A percentile compares a stretch with the other conserved stretches of the same genome.
Conservation (phyloP, 805 yeast species). For the Metschnikowia rubicola region DNA sequence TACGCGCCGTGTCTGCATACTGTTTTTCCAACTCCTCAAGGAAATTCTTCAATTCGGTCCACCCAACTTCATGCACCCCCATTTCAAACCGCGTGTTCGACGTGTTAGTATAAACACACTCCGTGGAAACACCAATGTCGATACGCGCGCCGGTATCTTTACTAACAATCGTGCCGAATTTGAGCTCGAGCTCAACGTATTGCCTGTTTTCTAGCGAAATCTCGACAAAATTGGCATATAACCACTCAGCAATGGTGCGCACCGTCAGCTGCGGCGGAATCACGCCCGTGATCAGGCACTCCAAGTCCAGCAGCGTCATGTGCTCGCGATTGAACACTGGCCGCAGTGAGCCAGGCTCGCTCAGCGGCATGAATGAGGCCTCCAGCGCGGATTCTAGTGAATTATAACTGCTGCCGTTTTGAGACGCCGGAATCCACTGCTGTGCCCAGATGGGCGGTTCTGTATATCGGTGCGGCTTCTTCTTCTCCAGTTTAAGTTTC, state of each 20-base stretch:
- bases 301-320: constrained; percentile 36
- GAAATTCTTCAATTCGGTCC: constrained; percentile 52
- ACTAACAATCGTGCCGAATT: constrained; percentile 68
- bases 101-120: constrained; percentile 56
- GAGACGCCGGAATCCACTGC: constrained; percentile 45
- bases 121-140: constrained; percentile 64
- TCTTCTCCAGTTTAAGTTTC: constrained; percentile 18
- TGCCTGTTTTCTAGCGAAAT: constrained; percentile 53
- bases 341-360: constrained; percentile 8
- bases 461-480: constrained; percentile 59
- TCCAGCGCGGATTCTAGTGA: neutral
- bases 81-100: constrained; percentile 58
- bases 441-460: constrained; percentile 83
- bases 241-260: constrained; percentile 82
- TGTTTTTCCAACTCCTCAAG: constrained; percentile 52
- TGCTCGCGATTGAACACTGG: constrained; percentile 30
- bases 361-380: neutral
- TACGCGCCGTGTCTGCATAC: constrained; percentile 40
- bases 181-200: constrained; percentile 66
- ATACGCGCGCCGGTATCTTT: constrained; percentile 60
- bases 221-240: constrained; percentile 74
- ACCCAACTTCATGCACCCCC: constrained; percentile 62
- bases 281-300: constrained; percentile 64
- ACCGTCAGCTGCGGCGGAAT: constrained; percentile 79
- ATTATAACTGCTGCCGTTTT: neutral